These are phyloP conservation scores for Fraxinus sp. DNA, from an alignment of 305 asterid species.

Conservation along the genomic window DNA sequence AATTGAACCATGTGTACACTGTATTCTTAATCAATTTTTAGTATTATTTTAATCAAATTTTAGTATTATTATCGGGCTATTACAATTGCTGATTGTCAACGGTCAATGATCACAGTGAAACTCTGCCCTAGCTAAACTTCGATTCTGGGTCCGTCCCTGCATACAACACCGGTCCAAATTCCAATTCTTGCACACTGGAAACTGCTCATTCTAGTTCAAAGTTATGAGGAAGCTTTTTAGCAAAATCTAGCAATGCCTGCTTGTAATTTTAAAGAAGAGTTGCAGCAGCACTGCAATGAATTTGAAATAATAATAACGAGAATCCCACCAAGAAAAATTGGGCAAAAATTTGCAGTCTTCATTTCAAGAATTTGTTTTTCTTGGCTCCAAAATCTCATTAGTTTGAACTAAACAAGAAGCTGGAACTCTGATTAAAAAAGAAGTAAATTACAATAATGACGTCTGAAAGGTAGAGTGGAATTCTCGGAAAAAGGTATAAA, in stretches of 20 bases:
- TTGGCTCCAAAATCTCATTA: constrained; percentile 12
- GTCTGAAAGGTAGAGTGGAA: constrained; percentile 42
- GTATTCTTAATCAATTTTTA: too few relatives aligned
- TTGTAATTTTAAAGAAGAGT: constrained; percentile 56
- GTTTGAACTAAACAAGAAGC: constrained; percentile 25
- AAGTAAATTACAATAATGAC: constrained; percentile 47
- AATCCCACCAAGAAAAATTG: constrained; percentile 32
- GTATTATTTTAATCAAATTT: too few relatives aligned
- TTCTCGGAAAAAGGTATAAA: constrained; percentile 36
- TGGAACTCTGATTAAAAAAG: constrained; percentile 31
- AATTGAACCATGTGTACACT: too few relatives aligned
- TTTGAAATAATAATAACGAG: constrained; percentile 26
- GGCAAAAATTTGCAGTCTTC: constrained; percentile 36
- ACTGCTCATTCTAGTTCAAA: constrained; percentile 57
- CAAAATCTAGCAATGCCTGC: constrained; percentile 66
- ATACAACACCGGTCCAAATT: constrained; percentile 43
- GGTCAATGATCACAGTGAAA: too few relatives aligned
- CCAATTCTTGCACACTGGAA: constrained; percentile 71
- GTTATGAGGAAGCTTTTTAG: constrained; percentile 40
- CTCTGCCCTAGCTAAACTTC: too few relatives aligned
- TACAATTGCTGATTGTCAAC: too few relatives aligned
- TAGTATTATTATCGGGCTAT: too few relatives aligned
- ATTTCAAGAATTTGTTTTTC: constrained; percentile 31
- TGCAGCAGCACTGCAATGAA: constrained; percentile 18
- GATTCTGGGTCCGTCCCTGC: too few relatives aligned